A percentile compares a stretch with the other conserved stretches of the same genome.
Evolutionary conservation across 257 asterid genomes (phyloP).

Genomic region (Vinca minor): DNA sequence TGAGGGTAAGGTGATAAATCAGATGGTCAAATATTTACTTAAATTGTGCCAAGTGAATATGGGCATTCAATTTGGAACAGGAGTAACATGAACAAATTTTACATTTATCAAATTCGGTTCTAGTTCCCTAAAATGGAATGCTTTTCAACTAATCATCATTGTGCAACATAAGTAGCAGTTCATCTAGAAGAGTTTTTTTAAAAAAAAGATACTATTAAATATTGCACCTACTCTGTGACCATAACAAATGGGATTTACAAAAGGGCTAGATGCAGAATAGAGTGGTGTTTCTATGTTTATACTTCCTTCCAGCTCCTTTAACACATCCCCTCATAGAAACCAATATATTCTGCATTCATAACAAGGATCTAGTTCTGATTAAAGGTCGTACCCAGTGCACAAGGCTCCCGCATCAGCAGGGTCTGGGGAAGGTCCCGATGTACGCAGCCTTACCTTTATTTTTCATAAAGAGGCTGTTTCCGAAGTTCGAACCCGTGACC

Average conservation of each 20-base stretch:
- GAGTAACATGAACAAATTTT: not conserved
- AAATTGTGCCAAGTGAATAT: not conserved
- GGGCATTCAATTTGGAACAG: not conserved
- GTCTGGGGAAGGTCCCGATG: too few species aligned
- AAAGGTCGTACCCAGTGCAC: too few species aligned
- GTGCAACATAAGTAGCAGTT: too few species aligned
- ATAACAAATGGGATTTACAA: not conserved
- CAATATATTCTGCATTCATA: not conserved
- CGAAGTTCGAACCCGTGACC: too few species aligned
- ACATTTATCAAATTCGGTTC: not conserved
- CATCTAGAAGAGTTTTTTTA: not conserved
- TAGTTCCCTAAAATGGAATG: not conserved
- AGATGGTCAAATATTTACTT: not conserved
- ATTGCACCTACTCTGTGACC: not conserved
- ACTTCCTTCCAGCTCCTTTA: too few species aligned
- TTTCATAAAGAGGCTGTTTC: too few species aligned
- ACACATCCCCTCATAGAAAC: conserved; percentile 7
- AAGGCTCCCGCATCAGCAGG: too few species aligned
- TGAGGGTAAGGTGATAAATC: not conserved
- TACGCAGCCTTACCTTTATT: too few species aligned
- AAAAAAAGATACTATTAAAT: too few species aligned
- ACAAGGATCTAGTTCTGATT: not conserved
- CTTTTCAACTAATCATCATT: not conserved
- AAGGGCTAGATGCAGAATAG: not conserved
- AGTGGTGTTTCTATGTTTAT: not conserved